Percentiles rank a stretch among this genome's conserved stretches.
Evolutionary conservation across 2,329 filamentous ascomycete genomes (phyloP).

Genomic region (Ceratocystis cacaofunesta): DNA sequence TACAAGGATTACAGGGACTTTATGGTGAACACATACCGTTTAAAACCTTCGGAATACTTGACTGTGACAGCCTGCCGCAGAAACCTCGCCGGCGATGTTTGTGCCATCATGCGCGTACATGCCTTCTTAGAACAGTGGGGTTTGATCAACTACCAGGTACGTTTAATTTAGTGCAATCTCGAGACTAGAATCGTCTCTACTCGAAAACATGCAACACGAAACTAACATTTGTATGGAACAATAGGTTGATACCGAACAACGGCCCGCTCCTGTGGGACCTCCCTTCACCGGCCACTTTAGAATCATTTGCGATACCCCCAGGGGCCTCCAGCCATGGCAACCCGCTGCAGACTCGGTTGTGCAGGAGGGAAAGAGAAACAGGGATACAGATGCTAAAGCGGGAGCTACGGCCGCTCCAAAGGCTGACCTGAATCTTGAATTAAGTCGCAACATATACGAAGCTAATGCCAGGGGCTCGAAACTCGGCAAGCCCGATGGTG

Average conservation of each 20-base stretch:
- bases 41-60: constrained; percentile 91
- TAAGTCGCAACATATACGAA: constrained; percentile 92
- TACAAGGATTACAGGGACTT: constrained; percentile 99
- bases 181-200: background rate
- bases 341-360: constrained; percentile 63
- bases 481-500: constrained; percentile 53
- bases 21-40: constrained; percentile 97
- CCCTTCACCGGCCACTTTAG: constrained; percentile 97
- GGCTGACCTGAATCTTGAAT: constrained; percentile 75
- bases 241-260: constrained; percentile 88
- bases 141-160: constrained; percentile 94
- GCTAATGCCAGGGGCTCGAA: constrained; percentile 64
- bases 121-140: constrained; percentile 98
- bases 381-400: constrained; percentile 60
- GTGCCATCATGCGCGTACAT: constrained; percentile 97
- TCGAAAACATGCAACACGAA: background rate
- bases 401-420: constrained; percentile 52
- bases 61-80: constrained; percentile 92
- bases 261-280: constrained; percentile 87
- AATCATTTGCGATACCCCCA: constrained; percentile 86
- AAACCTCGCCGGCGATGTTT: constrained; percentile 92
- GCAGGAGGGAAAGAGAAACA: constrained; percentile 43
- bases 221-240: constrained; percentile 2
- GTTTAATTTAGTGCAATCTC: background rate
- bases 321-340: constrained; percentile 89